These are phyloP conservation scores for Lactarius sp. DNA, from an alignment of 768 basidiomycete genomes.

Conservation along the genomic window DNA sequence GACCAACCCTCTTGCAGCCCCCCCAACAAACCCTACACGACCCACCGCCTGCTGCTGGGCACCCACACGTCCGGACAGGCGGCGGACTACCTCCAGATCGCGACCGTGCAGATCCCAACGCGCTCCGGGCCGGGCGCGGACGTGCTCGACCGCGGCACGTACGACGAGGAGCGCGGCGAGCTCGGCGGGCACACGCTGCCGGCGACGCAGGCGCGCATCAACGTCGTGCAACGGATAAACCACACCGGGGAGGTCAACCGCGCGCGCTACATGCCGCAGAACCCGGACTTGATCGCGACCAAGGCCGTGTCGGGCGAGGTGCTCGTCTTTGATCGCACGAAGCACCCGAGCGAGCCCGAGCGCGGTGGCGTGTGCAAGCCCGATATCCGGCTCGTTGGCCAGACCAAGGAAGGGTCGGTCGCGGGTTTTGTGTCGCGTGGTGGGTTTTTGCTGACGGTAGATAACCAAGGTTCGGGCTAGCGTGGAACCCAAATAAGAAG, in stretches of 20 bases:
- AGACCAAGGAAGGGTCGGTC: slow-evolving; percentile 86
- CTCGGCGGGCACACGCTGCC: slow-evolving; percentile 88
- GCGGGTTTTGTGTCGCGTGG: background rate
- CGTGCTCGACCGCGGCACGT: slow-evolving; percentile 71
- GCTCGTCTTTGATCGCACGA: slow-evolving; percentile 93
- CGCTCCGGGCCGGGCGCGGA: slow-evolving; percentile 66
- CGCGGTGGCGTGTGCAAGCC: slow-evolving; percentile 81
- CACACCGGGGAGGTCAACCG: slow-evolving; percentile 95
- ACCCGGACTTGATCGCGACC: slow-evolving; percentile 94
- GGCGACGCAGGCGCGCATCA: slow-evolving; percentile 71
- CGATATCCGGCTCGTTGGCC: slow-evolving; percentile 86
- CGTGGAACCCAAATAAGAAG: slow-evolving; percentile 81
- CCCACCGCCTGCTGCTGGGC: slow-evolving; percentile 90
- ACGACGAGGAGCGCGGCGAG: slow-evolving; percentile 91
- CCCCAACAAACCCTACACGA: slow-evolving; percentile 87
- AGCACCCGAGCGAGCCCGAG: slow-evolving; percentile 91
- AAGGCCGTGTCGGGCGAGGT: slow-evolving; percentile 91
- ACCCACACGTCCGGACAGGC: slow-evolving; percentile 96
- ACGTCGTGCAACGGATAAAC: slow-evolving; percentile 90
- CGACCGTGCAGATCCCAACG: slow-evolving; percentile 89
- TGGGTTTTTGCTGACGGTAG: background rate
- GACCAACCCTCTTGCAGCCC: slow-evolving; percentile 47
- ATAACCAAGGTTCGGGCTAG: slow-evolving; percentile 72
- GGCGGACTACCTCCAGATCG: slow-evolving; percentile 94
- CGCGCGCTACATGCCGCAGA: slow-evolving; percentile 99